Evolutionary conservation across 371 early-diverging fungal species (phyloP).

Genomic region (Mucor plumbeus): DNA sequence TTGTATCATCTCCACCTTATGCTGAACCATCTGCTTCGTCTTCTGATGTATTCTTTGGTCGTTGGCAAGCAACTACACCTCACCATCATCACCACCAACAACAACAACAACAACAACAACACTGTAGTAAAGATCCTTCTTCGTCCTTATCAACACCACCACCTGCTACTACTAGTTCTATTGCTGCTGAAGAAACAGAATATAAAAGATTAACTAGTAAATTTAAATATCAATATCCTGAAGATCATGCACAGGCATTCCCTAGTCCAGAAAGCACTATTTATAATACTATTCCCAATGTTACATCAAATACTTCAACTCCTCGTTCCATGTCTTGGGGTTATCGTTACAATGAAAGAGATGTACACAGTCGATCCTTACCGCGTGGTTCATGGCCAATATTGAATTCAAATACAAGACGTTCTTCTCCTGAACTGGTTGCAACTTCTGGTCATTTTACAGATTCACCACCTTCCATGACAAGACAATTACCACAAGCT

Average conservation of each 20-base stretch:
- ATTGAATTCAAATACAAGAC: background rate
- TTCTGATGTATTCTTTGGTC: constrained; percentile 25
- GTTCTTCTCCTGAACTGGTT: background rate
- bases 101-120: too few species aligned
- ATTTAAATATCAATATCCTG: constrained; percentile 5
- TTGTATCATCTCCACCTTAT: constrained; percentile 14
- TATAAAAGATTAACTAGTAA: background rate
- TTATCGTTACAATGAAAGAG: background rate
- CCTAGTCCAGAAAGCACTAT: constrained; percentile 29
- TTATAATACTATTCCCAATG: background rate
- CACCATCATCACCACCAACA: background rate
- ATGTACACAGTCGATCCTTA: constrained; percentile 3
- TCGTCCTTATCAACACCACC: background rate
- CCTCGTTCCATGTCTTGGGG: constrained; percentile 1
- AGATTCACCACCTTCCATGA: constrained; percentile 5
- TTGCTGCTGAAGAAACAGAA: background rate
- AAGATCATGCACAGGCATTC: constrained; percentile 13
- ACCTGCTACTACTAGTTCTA: background rate
- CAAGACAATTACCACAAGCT: constrained; percentile 5
- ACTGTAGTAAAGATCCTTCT: background rate
- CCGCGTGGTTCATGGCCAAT: constrained; percentile 1
- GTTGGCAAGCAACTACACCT: constrained; percentile 23
- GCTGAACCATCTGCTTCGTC: constrained; percentile 8
- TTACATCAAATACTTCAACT: background rate
- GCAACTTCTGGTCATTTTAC: background rate